Conservation (phyloP, 192 early-diverging fungal species). For the Coemansia sp. region DNA sequence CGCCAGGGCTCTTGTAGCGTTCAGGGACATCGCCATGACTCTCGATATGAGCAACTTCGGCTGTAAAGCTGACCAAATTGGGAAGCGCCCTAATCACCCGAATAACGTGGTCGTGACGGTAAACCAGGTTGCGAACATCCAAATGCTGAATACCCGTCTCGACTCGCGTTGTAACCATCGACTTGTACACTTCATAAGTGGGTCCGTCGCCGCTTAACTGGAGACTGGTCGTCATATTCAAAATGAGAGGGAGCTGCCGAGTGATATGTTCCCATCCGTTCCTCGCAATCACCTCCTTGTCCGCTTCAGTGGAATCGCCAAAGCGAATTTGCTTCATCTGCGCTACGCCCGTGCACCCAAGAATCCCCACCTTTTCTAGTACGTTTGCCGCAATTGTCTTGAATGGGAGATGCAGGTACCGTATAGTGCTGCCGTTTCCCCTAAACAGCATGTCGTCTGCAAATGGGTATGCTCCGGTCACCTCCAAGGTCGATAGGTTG, state of each 20-base stretch:
- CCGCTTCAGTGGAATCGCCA: neutral
- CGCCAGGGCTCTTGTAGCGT: neutral
- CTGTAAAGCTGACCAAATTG: neutral
- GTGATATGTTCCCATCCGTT: neutral
- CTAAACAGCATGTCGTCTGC: neutral
- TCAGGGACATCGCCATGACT: neutral
- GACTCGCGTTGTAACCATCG: neutral
- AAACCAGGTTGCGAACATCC: neutral
- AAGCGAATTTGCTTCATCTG: neutral
- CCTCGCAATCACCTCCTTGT: neutral
- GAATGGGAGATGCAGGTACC: neutral
- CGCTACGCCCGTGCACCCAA: neutral
- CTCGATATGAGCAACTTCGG: neutral
- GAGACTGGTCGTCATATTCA: neutral
- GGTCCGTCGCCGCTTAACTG: neutral
- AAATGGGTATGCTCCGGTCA: neutral
- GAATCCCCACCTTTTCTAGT: neutral
- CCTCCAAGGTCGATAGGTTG: neutral
- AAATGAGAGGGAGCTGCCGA: neutral
- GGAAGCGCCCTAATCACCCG: neutral
- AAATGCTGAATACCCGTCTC: neutral
- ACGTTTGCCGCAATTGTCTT: neutral
- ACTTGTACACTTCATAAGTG: neutral
- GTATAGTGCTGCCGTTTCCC: neutral
- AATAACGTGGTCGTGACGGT: neutral